Evolutionary conservation across 1,139 yeast species (phyloP).

Genomic region (Blastobotrys indianensis): DNA sequence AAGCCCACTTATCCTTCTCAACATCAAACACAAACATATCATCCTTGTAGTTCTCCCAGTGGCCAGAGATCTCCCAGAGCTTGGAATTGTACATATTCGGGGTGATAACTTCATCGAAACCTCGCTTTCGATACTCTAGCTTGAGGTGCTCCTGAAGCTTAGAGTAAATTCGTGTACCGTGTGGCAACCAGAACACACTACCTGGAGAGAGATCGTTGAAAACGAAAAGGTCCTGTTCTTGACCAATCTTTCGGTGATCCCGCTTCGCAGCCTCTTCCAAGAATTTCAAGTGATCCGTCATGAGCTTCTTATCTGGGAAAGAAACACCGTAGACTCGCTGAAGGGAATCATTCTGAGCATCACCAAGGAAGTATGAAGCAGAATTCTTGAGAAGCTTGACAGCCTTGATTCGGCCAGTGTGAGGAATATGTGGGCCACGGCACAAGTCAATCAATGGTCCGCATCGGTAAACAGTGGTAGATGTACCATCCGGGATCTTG

Average conservation of each 20-base stretch:
- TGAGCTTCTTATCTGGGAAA: slow-evolving; percentile 95
- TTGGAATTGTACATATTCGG: slow-evolving; percentile 96
- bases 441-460: slow-evolving; percentile 97
- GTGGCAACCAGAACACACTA: slow-evolving; percentile 94
- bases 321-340: slow-evolving; percentile 98
- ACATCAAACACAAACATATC: slow-evolving; percentile 96
- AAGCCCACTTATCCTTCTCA: slow-evolving; percentile 77
- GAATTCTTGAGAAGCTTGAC: slow-evolving; percentile 93
- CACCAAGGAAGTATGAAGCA: slow-evolving; percentile 94
- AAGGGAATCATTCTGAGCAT: slow-evolving; percentile 83
- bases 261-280: slow-evolving; percentile 95
- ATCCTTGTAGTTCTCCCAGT: slow-evolving; percentile 95
- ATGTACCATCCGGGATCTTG: slow-evolving; percentile 93
- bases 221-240: slow-evolving; percentile 90
- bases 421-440: slow-evolving; percentile 97
- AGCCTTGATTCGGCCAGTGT: slow-evolving; percentile 94
- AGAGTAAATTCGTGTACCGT: slow-evolving; percentile 94
- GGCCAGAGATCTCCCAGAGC: slow-evolving; percentile 97
- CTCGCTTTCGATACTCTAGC: slow-evolving; percentile 80
- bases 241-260: slow-evolving; percentile 96
- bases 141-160: slow-evolving; percentile 72
- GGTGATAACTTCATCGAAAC: slow-evolving; percentile 95
- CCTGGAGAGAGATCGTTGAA: slow-evolving; percentile 98
- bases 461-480: slow-evolving; percentile 96
- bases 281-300: slow-evolving; percentile 94